Evolutionary conservation across 345 rosid genomes (phyloP).

Genomic region (Noccaea caerulescens): DNA sequence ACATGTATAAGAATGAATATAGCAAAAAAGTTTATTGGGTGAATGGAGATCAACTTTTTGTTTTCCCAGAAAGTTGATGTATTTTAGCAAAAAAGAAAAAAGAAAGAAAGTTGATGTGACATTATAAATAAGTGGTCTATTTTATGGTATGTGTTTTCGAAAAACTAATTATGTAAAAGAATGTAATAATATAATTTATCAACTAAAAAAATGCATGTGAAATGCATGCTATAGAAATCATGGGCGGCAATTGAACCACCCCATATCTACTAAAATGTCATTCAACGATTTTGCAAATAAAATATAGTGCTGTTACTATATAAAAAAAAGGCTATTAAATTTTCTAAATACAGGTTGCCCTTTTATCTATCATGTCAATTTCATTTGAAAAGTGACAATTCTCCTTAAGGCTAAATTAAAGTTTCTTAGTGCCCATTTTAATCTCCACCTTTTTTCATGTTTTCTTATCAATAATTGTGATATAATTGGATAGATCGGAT

Average conservation of each 20-base stretch:
- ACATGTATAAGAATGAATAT: background rate
- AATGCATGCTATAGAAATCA: background rate
- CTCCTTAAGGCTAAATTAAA: background rate
- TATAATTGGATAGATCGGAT: conserved; percentile 4
- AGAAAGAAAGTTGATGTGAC: background rate
- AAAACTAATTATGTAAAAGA: background rate
- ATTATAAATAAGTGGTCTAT: background rate
- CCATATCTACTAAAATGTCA: background rate
- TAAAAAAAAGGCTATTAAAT: background rate
- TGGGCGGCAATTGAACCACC: background rate
- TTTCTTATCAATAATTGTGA: background rate
- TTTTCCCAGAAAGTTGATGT: too few relatives aligned
- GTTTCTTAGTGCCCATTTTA: background rate
- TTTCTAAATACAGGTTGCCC: too few relatives aligned
- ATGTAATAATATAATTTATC: background rate
- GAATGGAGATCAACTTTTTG: background rate
- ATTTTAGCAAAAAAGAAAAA: too few relatives aligned
- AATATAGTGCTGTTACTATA: background rate
- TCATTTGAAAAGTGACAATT: background rate
- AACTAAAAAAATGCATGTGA: background rate
- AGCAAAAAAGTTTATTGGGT: background rate
- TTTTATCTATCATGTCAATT: too few relatives aligned
- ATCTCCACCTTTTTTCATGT: background rate
- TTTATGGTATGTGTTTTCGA: background rate
- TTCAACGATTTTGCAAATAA: background rate